phyloP scores from a whole-genome alignment of 306 rosid genomes.

The Medicago ruthenica region DNA sequence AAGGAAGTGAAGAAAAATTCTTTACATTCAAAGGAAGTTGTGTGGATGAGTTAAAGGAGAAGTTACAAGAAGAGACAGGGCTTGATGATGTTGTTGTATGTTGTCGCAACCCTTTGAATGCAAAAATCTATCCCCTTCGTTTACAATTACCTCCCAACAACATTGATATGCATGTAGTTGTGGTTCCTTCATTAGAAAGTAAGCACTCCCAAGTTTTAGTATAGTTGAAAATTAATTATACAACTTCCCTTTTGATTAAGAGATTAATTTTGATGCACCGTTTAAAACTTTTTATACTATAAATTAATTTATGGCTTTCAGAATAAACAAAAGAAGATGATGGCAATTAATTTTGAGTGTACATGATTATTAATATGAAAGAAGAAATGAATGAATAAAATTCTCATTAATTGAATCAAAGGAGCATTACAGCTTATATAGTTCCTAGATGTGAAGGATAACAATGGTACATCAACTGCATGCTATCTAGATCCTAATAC shows the following conservation, averaged over 20 bases:
- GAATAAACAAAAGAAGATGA: too few species aligned
- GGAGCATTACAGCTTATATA: too few species aligned
- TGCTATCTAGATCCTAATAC: too few species aligned
- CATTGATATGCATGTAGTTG: constrained; percentile 62
- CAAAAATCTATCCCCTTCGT: constrained; percentile 70
- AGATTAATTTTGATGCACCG: neutral
- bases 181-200: constrained; percentile 53
- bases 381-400: too few species aligned
- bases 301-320: too few species aligned
- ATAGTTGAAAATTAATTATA: neutral
- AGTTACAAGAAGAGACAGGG: constrained; percentile 55
- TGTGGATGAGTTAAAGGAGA: constrained; percentile 60
- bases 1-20: constrained; percentile 42
- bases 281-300: too few species aligned
- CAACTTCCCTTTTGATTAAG: neutral
- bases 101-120: constrained; percentile 69
- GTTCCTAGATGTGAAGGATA: too few species aligned
- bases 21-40: constrained; percentile 67
- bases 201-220: neutral
- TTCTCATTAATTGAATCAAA: too few species aligned
- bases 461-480: too few species aligned
- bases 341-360: neutral
- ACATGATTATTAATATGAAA: too few species aligned
- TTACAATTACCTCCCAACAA: constrained; percentile 92
- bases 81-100: constrained; percentile 60